Conservation (phyloP, 257 asterid species). For the Hygrophila difformis region DNA sequence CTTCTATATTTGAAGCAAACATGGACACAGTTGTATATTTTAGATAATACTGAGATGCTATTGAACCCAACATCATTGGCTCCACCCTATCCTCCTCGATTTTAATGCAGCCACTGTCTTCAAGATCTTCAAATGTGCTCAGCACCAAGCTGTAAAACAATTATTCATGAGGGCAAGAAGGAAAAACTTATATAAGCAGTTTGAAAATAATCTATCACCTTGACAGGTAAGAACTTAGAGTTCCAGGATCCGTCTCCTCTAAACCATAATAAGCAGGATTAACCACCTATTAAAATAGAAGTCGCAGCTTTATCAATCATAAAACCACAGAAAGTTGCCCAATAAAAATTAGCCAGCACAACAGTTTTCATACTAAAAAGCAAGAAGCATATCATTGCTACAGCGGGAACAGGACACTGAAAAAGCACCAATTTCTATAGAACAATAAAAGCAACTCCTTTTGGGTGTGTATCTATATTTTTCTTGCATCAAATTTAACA, state of each 20-base stretch:
- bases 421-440: too few species aligned
- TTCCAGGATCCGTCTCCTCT: slow-evolving; percentile 71
- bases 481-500: slow-evolving; percentile 7
- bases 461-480: neutral
- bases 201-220: slow-evolving; percentile 40
- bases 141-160: slow-evolving; percentile 51
- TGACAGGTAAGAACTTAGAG: slow-evolving; percentile 76
- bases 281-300: slow-evolving; percentile 44
- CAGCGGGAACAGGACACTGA: too few species aligned
- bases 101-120: slow-evolving; percentile 91
- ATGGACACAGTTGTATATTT: slow-evolving; percentile 87
- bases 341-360: neutral
- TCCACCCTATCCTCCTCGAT: slow-evolving; percentile 76
- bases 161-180: slow-evolving; percentile 13
- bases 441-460: slow-evolving; percentile 2
- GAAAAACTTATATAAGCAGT: slow-evolving; percentile 11
- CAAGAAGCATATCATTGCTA: slow-evolving; percentile 1
- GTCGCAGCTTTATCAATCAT: slow-evolving; percentile 8
- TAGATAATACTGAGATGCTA: slow-evolving; percentile 89
- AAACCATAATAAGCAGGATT: slow-evolving; percentile 94
- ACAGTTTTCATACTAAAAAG: neutral
- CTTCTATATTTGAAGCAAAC: slow-evolving; percentile 92
- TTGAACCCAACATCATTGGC: slow-evolving; percentile 93
- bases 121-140: slow-evolving; percentile 92
- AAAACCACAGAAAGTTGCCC: too few species aligned